Evolutionary conservation across 2,329 filamentous ascomycete species (phyloP), one percentile per base, ranked within the genome.

Genomic region (Aspergillus oerlinghausenensis): DNA sequence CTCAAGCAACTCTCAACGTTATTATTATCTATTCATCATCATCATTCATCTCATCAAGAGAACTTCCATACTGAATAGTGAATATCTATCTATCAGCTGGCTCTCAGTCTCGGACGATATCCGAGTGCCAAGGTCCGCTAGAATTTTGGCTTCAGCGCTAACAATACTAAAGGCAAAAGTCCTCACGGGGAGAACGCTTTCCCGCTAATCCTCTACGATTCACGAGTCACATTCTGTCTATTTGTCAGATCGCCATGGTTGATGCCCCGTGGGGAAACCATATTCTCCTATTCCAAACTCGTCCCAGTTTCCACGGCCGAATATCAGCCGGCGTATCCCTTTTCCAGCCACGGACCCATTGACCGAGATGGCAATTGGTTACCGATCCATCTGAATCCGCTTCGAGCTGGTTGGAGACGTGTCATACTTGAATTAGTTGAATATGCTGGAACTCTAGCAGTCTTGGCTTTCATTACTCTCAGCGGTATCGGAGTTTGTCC

Each of bases 131-230:
- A 21, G 40, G n/a, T 21, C 21, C 40, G 7, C n/a, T 43, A 43
- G 40, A 11, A 14, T 6, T 35, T 35, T 35, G 29, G 26, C 25
- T 50, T 29, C 26, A 29, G 26, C 21, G 6, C 29, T 35, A 35
- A 29, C 4, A 4, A 10, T 23, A 51, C 49, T 17, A 49, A 54
- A 3, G 35, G 35, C 26, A 43, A 43, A 43, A 43, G 2, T 43
- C 19, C 8, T 43, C 40, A 10, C 52, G 40, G 58, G 58, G 23
- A 55, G 58, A 60, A 58, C 48, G 19, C 52, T 60, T 60, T 59
- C 49, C 57, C 49, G 51, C 26, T 29, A 14, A 17, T 4, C 14
- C 19, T 8, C 28, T 29, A 19, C 8, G 8, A 19, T 8, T 42
- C 3, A 42, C 14, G 38, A 42, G 38, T 7, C 38, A 42, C 3